Percentiles rank a stretch among this genome's conserved stretches.
Conservation (phyloP, 129 eudicot species). For the Saussurea involucrata region DNA sequence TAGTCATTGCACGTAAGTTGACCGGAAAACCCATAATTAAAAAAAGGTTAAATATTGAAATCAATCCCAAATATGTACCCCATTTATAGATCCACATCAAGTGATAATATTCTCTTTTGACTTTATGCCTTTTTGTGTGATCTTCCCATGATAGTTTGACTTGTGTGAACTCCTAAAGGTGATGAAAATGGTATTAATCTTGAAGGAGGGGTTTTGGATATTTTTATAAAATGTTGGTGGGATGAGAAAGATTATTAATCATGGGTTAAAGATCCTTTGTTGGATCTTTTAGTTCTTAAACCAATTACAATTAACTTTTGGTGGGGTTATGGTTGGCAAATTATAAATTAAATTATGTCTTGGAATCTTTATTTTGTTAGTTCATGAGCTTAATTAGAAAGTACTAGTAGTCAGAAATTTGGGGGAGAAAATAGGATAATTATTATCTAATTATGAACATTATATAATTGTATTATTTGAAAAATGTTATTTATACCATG, state of each 20-base stretch:
- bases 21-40: too few relatives aligned
- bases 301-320: conserved; percentile 5
- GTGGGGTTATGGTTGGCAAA: conserved; percentile 21
- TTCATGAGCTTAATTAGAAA: background rate
- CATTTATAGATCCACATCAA: conserved; percentile 11
- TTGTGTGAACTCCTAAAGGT: conserved; percentile 21
- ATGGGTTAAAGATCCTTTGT: conserved; percentile 32
- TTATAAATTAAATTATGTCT: conserved; percentile 7
- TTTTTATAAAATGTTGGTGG: conserved; percentile 27
- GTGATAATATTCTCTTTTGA: conserved; percentile 28
- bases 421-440: background rate
- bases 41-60: background rate
- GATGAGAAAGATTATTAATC: conserved; percentile 25
- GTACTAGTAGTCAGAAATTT: background rate
- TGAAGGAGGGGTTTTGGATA: background rate
- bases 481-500: background rate
- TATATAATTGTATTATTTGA: background rate
- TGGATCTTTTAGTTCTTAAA: conserved; percentile 22
- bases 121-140: conserved; percentile 7
- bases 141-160: conserved; percentile 24
- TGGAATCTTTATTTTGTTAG: conserved; percentile 2
- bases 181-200: conserved; percentile 15
- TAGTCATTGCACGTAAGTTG: too few relatives aligned
- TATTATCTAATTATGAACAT: background rate
- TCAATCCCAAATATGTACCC: background rate